Evolutionary conservation across 495 filamentous ascomycete genomes (phyloP), one percentile per base, ranked within the genome.

Genomic region (Daldinia vernicosa): DNA sequence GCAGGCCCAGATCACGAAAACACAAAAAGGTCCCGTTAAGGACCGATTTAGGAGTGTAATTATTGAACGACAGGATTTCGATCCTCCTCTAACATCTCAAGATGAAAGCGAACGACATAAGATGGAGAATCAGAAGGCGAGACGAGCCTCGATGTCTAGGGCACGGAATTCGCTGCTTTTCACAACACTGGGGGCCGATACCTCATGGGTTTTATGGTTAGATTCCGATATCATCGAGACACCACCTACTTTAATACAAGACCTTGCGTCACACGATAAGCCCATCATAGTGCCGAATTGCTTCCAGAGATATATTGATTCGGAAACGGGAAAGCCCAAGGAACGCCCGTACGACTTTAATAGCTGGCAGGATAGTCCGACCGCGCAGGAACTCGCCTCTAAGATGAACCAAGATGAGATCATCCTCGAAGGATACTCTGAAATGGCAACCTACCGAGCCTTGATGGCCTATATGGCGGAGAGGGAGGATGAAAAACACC

Each of bases 131-230:
- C 95, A 99, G 79, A 97, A 95, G 77, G 83, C 81, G 32, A 89
- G 95, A 1, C 88, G 95, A 39, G 91, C 93, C 53, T 91, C 92
- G 14, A 99, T 99, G 95, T 89, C 91, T 66, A 90, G 92, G 64
- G 96, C 95, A 33, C 88, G 95, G 32, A 99, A 99, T 74, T 95
- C 92, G 50, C 85, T 99, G 24, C 84, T 99, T 63, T 99, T 98
- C 81, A 98, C 96, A n/a, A 98, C 95, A 0, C 84, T 99, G 12
- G 96, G 95, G 3, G 94, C 93, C n/a, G 85, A 87, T 17, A 98
- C 94, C 0, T 92, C 92, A 6, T 99, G 95, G 95, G 94, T 99
- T 26, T 84, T 99, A 56, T 99, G 95, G 95, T 82, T 99, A 27
- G 95, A 99, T 75, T 86, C 91, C 27, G 95, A 99, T 74, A 92